These are phyloP conservation scores for Tricholoma flavovirens DNA, from an alignment of 768 basidiomycete species.

Conservation along the genomic window DNA sequence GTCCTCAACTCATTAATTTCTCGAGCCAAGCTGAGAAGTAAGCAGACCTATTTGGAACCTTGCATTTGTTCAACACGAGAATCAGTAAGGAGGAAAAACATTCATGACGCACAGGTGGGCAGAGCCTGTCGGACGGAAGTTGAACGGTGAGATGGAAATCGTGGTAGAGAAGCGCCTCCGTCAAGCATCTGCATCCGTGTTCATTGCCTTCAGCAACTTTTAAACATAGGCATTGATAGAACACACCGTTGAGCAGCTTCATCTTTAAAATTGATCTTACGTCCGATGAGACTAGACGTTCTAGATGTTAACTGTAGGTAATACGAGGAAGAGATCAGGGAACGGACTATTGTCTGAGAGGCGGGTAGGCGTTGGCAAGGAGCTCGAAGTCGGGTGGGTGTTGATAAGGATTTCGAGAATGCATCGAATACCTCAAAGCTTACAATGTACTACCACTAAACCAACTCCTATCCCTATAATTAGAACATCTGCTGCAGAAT, in stretches of 20 bases:
- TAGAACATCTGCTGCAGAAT: too few relatives aligned
- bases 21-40: background rate
- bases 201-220: conserved; percentile 3
- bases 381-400: conserved; percentile 47
- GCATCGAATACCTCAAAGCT: too few relatives aligned
- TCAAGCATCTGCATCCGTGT: conserved; percentile 53
- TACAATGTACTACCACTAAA: too few relatives aligned
- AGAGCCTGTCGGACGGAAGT: conserved; percentile 69
- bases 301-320: background rate
- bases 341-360: conserved; percentile 20
- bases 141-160: conserved; percentile 64
- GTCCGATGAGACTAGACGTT: conserved; percentile 12
- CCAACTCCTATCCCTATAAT: too few relatives aligned
- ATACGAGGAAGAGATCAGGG: background rate
- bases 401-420: conserved; percentile 36
- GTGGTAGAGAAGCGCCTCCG: conserved; percentile 66
- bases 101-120: conserved; percentile 67
- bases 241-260: conserved; percentile 62
- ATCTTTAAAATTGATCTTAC: conserved; percentile 71
- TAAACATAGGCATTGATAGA: background rate
- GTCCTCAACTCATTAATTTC: background rate
- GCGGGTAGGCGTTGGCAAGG: conserved; percentile 53
- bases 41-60: conserved; percentile 70
- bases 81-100: background rate
- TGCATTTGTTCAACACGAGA: background rate